These are phyloP conservation scores for Colletotrichum sp. DNA, from an alignment of 2,329 filamentous ascomycete species.

Conservation along the genomic window DNA sequence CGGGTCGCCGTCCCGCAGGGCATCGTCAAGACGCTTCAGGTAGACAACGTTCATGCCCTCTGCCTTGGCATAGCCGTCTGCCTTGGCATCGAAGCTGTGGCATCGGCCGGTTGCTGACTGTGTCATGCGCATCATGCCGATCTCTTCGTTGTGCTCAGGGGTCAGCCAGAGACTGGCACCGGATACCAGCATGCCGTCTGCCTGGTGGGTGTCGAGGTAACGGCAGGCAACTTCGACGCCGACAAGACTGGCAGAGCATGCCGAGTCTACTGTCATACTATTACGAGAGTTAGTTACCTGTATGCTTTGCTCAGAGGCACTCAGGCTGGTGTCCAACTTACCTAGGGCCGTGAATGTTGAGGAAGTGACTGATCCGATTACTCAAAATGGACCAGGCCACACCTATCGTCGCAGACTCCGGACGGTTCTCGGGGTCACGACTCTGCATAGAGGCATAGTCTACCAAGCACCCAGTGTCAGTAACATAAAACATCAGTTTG, in stretches of 20 bases:
- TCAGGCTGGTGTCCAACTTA: not conserved
- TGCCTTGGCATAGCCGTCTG: conserved; percentile 50
- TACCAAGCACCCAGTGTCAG: not conserved
- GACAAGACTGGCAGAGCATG: conserved; percentile 63
- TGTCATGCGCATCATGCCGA: not conserved
- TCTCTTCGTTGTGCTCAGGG: not conserved
- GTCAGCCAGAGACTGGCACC: conserved; percentile 25
- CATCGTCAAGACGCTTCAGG: conserved; percentile 48
- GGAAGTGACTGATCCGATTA: conserved; percentile 31
- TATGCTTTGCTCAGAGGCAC: not conserved
- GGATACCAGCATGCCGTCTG: conserved; percentile 7
- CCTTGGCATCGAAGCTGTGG: conserved; percentile 29
- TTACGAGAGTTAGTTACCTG: not conserved
- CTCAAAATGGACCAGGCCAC: not conserved
- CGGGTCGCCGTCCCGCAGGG: conserved; percentile 45
- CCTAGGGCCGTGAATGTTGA: conserved; percentile 34
- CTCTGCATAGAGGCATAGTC: not conserved
- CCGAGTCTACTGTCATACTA: conserved; percentile 63
- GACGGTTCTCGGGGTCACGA: not conserved
- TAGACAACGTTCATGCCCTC: conserved; percentile 48
- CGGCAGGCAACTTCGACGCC: conserved; percentile 54
- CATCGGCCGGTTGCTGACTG: not conserved
- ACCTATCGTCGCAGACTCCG: not conserved
- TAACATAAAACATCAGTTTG: not conserved
- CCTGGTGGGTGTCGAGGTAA: conserved; percentile 21